Evolutionary conservation across 2,329 filamentous ascomycete species (phyloP).

Genomic region (Scedosporium boydii): DNA sequence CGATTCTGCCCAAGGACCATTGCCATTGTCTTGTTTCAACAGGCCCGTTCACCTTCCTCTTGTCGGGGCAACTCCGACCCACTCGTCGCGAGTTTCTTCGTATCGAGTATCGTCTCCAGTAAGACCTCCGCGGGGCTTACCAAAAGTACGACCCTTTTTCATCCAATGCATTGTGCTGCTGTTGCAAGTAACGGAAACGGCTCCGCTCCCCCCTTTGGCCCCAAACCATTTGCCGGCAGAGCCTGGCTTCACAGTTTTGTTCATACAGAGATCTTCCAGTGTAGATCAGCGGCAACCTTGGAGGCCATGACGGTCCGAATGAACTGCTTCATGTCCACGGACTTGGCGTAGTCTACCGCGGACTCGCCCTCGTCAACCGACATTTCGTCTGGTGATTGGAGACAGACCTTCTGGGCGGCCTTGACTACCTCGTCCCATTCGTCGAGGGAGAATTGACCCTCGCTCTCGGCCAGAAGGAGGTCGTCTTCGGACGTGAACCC

Average conservation of each 20-base stretch:
- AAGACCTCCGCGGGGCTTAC: neutral
- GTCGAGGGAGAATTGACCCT: conserved; percentile 65
- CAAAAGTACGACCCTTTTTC: neutral
- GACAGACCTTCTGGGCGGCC: conserved; percentile 57
- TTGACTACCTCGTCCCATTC: conserved; percentile 67
- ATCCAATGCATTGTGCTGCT: neutral
- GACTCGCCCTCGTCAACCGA: conserved; percentile 34
- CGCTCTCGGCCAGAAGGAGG: conserved; percentile 69
- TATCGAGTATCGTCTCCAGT: conserved; percentile 1
- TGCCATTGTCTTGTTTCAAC: conserved; percentile 4
- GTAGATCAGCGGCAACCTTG: conserved; percentile 42
- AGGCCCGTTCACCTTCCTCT: neutral
- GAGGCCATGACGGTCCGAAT: conserved; percentile 51
- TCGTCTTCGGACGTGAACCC: conserved; percentile 68
- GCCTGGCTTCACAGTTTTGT: neutral
- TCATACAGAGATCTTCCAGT: conserved; percentile 41
- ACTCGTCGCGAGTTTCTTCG: conserved; percentile 2
- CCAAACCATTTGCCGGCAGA: neutral
- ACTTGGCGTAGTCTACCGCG: conserved; percentile 30
- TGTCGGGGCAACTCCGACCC: neutral
- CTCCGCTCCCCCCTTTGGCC: neutral
- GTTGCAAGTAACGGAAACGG: neutral
- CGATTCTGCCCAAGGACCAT: neutral
- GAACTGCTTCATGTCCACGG: conserved; percentile 47
- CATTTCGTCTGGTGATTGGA: conserved; percentile 23